Evolutionary conservation across 495 filamentous ascomycete genomes (phyloP).

Genomic region (Penicillium salamii): DNA sequence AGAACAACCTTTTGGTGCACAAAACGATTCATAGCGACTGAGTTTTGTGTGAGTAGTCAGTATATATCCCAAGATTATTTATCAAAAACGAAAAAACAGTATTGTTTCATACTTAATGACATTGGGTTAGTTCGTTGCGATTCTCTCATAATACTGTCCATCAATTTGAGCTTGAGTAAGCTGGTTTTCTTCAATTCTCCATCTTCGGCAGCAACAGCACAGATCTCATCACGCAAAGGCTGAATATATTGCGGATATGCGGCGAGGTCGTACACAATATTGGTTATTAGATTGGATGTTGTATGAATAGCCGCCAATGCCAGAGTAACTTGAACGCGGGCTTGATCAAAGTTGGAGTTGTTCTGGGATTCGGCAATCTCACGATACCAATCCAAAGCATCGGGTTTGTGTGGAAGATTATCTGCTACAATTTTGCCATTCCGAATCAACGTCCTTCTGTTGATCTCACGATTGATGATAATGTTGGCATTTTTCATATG

Average conservation of each 20-base stretch:
- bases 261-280: not conserved
- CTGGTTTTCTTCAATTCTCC: not conserved
- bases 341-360: no score
- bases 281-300: not conserved
- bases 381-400: no score
- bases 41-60: no score
- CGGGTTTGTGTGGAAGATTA: no score
- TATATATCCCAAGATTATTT: no score
- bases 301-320: not conserved
- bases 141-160: conserved; percentile 49
- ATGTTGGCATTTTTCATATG: not conserved
- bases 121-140: conserved; percentile 29
- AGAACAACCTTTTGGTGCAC: not conserved
- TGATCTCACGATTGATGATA: not conserved
- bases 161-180: conserved; percentile 31
- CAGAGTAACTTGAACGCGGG: no score
- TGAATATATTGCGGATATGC: not conserved
- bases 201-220: not conserved
- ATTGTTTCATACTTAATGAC: not conserved
- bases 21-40: not conserved
- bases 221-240: not conserved
- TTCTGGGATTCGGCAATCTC: no score
- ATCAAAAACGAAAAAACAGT: not conserved
- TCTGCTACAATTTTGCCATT: no score
- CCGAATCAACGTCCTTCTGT: no score